Conservation (phyloP, 495 filamentous ascomycete species). For the Immersiella caudata region DNA sequence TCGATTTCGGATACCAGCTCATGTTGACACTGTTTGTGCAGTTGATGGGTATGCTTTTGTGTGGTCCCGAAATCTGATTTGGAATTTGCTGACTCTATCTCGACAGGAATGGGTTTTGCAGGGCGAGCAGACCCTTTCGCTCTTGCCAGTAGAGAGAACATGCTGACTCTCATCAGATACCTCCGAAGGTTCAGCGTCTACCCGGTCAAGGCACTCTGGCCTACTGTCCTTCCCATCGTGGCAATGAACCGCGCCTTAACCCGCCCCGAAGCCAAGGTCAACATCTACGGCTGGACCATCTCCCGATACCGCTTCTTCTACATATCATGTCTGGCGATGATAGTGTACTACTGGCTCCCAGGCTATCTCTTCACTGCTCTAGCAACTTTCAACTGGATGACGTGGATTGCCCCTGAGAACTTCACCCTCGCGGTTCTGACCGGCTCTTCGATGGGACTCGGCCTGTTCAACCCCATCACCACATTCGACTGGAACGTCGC, state of each 20-base stretch:
- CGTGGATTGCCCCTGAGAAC: conserved; percentile 44
- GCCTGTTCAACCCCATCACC: conserved; percentile 39
- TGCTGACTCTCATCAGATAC: conserved; percentile 38
- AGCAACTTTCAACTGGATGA: conserved; percentile 46
- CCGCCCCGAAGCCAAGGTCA: conserved; percentile 28
- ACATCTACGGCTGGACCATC: conserved; percentile 44
- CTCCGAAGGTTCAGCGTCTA: conserved; percentile 55
- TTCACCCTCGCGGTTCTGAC: conserved; percentile 38
- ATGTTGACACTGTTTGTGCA: conserved; percentile 45
- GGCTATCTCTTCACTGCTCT: conserved; percentile 43
- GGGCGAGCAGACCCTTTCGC: too few relatives aligned
- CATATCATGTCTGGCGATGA: conserved; percentile 34
- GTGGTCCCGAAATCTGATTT: too few relatives aligned
- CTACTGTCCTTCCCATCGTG: conserved; percentile 35
- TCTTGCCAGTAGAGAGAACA: neutral
- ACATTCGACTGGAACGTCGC: conserved; percentile 43
- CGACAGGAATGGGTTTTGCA: too few relatives aligned
- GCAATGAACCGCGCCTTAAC: conserved; percentile 40
- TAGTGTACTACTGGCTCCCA: conserved; percentile 44
- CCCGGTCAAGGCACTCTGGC: conserved; percentile 39
- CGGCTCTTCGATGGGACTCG: conserved; percentile 32
- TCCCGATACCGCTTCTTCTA: conserved; percentile 46
- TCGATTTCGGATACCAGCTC: conserved; percentile 43
- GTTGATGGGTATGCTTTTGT: conserved; percentile 39
- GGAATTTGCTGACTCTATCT: too few relatives aligned